phyloP scores from a whole-genome alignment of 495 filamentous ascomycete genomes.

The Staphylotrichum tortipilum region DNA sequence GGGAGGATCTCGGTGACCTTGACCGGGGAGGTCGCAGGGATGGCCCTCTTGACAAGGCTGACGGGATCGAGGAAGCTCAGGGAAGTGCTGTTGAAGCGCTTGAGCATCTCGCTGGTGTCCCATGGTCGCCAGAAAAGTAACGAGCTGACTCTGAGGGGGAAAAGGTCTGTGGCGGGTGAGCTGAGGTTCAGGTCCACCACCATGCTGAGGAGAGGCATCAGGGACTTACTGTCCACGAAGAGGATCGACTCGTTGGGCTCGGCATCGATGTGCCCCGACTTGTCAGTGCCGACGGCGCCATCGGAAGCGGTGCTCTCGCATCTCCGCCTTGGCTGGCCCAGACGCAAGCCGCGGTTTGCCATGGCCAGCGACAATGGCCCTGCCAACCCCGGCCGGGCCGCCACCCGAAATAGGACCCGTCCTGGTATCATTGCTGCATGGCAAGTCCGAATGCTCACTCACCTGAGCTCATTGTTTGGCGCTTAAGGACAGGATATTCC shows the following conservation, averaged over 20 bases:
- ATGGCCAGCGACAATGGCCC: neutral
- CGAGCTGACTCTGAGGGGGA: constrained; percentile 68
- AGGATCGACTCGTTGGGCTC: constrained; percentile 67
- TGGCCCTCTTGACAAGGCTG: constrained; percentile 51
- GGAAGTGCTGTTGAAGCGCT: constrained; percentile 52
- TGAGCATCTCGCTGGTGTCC: constrained; percentile 49
- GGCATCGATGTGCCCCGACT: constrained; percentile 68
- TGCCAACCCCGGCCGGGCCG: constrained; percentile 3
- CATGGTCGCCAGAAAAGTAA: constrained; percentile 52
- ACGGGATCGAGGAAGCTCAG: constrained; percentile 54
- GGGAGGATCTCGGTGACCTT: constrained; percentile 72
- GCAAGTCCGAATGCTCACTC: neutral
- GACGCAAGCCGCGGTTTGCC: neutral
- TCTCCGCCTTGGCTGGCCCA: neutral
- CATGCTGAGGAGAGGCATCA: too few relatives aligned
- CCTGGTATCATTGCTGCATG: constrained; percentile 25
- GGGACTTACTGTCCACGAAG: constrained; percentile 80
- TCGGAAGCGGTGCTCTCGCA: constrained; percentile 34
- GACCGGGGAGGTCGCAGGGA: constrained; percentile 51
- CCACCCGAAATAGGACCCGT: constrained; percentile 10
- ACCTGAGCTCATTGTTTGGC: too few relatives aligned
- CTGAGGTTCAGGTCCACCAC: too few relatives aligned
- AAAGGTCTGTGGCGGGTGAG: constrained; percentile 59
- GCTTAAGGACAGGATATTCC: too few relatives aligned
- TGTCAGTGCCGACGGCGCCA: constrained; percentile 37